phyloP scores from a whole-genome alignment of 2,329 filamentous ascomycete species.

The Didymella pomorum region DNA sequence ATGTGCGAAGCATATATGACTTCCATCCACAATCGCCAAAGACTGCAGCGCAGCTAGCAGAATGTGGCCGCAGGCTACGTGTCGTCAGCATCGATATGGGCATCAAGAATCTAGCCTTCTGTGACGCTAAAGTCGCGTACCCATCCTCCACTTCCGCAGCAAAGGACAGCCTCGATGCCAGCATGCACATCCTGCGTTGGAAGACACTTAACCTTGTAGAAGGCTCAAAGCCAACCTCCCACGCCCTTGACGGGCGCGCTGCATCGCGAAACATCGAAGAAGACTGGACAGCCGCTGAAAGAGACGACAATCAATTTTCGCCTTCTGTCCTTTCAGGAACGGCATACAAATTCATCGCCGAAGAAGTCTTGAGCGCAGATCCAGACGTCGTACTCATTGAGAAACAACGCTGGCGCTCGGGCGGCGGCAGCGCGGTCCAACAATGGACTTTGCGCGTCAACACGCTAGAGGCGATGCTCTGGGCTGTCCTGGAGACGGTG shows the following conservation, averaged over 20 bases:
- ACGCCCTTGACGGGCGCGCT: neutral
- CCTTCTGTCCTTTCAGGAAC: slow-evolving; percentile 62
- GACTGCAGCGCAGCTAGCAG: slow-evolving; percentile 31
- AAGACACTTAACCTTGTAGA: slow-evolving; percentile 41
- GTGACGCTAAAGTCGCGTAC: slow-evolving; percentile 60
- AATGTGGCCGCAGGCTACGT: slow-evolving; percentile 37
- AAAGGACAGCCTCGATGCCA: slow-evolving; percentile 8
- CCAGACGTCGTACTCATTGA: slow-evolving; percentile 78
- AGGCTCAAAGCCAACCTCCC: neutral
- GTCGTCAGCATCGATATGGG: slow-evolving; percentile 86
- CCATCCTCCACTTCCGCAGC: neutral
- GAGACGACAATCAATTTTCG: slow-evolving; percentile 56
- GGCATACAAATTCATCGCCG: slow-evolving; percentile 63
- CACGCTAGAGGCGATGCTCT: slow-evolving; percentile 81
- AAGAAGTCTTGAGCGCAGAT: slow-evolving; percentile 59
- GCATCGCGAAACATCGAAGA: neutral
- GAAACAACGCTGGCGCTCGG: slow-evolving; percentile 69
- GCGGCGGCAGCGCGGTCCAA: slow-evolving; percentile 69
- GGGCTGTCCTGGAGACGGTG: slow-evolving; percentile 62
- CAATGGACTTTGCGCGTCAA: slow-evolving; percentile 88
- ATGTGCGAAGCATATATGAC: slow-evolving; percentile 32
- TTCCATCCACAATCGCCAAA: neutral
- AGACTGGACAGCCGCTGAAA: neutral
- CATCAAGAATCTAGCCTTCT: slow-evolving; percentile 80
- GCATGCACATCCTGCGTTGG: slow-evolving; percentile 43